Base-by-base conservation (phyloP, 2,329 filamentous ascomycete species). In the Graphiopsis chlorocephala region DNA sequence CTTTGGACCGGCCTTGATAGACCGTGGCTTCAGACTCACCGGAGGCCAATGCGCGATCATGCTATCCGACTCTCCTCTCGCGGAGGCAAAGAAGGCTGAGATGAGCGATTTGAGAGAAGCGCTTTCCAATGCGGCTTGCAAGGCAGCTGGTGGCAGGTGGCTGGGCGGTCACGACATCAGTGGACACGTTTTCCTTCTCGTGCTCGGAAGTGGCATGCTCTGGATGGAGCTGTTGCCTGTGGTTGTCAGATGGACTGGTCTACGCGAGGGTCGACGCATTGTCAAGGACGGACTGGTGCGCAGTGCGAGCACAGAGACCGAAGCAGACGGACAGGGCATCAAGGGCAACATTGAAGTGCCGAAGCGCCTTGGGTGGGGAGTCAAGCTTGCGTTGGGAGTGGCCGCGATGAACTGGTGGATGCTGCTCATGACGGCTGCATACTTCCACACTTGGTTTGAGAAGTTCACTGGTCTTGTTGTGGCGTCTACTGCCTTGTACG, bases 381-480 rank as follows among this genome's bases (percentile, higher is more conserved):
- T 90, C 69, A 85, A 88, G 68, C 78, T 79, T 72, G 70, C 80
- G 70, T 67, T 85, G 75, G 75, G 74, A 0, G 86, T 97, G 28
- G 84, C 90, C 20, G 88, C 78, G 0, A 72, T 97, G 74, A 92
- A 89, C 74, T 86, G 89, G 81, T 98, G 95, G 92, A 99, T 99
- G 95, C 78, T 99, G 75, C 83, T 98, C 67, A 99, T 99, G 95
- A 99, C 95, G 47, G 93, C 93, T 2, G 93, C 96, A 45, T 99
- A 94, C 83, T 99, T 99, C 74, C 95, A 99, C 78, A 99, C 95
- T 0, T 98, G 94, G 93, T 89, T 96, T 72, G 95, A 99, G 81
- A 99, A 98, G 89, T 80, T 82, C 60, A 83, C 81, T 17, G 82
- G 81, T 0, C 70, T 83, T 60, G 25, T 81, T n/a, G 80, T 83